A percentile compares a stretch with the other conserved stretches of the same genome.
phyloP scores from a whole-genome alignment of 768 basidiomycete genomes.

The Trametes coccinea region DNA sequence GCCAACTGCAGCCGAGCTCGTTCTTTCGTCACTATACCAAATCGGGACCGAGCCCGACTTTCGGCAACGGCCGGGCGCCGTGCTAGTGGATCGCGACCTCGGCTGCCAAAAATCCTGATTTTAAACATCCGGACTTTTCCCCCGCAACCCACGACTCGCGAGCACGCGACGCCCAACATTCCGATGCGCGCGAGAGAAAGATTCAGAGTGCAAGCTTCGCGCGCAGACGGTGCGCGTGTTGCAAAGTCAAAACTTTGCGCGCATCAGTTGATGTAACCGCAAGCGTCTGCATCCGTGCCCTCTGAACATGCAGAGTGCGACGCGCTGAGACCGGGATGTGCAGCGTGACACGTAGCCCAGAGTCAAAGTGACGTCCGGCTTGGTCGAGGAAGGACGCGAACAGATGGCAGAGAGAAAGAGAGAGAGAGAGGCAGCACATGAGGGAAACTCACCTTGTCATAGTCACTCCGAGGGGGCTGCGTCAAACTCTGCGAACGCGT shows the following conservation, averaged over 20 bases:
- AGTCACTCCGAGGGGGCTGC: constrained; percentile 3
- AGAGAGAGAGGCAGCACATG: neutral
- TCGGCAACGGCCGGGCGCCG: constrained; percentile 1
- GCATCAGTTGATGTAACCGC: constrained; percentile 3
- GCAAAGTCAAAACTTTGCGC: constrained; percentile 17
- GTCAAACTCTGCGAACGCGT: constrained; percentile 13
- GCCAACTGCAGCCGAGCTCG: neutral
- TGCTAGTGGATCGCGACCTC: constrained; percentile 1
- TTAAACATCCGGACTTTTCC: constrained; percentile 5
- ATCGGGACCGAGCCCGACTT: neutral
- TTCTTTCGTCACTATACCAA: neutral
- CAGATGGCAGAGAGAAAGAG: neutral
- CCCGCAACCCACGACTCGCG: constrained; percentile 1
- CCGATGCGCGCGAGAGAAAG: neutral
- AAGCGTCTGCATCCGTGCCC: neutral
- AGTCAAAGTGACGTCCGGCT: constrained; percentile 8
- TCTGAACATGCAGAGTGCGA: neutral
- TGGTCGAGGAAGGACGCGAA: constrained; percentile 2
- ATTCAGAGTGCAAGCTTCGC: neutral
- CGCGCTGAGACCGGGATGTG: neutral
- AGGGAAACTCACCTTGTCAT: constrained; percentile 22
- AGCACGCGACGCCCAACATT: no score
- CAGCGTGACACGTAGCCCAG: constrained; percentile 2
- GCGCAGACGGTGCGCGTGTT: neutral
- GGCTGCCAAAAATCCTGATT: constrained; percentile 8